Conservation (phyloP, 78 protist genomes). For the Planoprotostelium fungivorum region DNA sequence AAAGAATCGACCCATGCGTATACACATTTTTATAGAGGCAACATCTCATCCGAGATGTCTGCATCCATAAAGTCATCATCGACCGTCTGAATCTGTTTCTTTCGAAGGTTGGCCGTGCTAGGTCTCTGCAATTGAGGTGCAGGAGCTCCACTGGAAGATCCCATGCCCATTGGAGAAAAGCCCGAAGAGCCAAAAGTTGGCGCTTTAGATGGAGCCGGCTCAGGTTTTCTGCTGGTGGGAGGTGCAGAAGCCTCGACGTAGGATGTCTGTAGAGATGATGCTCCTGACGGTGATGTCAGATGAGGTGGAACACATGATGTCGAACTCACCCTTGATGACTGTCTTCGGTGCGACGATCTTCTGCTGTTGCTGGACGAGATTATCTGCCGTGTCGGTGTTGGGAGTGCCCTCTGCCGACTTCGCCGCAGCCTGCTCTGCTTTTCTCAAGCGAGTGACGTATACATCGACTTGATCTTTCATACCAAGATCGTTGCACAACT, state of each 20-base stretch:
- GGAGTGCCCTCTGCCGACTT: neutral
- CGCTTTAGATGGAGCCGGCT: neutral
- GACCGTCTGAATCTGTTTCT: neutral
- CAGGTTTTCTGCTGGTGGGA: too few relatives aligned
- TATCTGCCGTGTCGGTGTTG: neutral
- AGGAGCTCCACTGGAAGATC: neutral
- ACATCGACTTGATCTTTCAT: slow-evolving; percentile 1
- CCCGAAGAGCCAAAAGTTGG: neutral
- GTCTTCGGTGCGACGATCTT: neutral
- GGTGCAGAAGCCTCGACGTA: neutral
- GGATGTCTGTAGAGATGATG: neutral
- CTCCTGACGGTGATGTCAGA: too few relatives aligned
- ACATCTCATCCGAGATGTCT: neutral
- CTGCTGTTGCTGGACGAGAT: neutral
- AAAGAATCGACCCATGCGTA: too few relatives aligned
- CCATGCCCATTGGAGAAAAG: neutral
- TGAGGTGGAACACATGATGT: too few relatives aligned
- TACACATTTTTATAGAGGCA: neutral
- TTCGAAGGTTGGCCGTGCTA: neutral
- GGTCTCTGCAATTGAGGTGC: neutral
- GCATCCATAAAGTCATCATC: neutral
- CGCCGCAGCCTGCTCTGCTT: neutral
- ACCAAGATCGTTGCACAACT: neutral
- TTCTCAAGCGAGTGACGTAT: neutral
- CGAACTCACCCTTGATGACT: neutral